A percentile compares a stretch with the other conserved stretches of the same genome.
Conservation (phyloP, 495 filamentous ascomycete genomes). For the Neurospora sp. region DNA sequence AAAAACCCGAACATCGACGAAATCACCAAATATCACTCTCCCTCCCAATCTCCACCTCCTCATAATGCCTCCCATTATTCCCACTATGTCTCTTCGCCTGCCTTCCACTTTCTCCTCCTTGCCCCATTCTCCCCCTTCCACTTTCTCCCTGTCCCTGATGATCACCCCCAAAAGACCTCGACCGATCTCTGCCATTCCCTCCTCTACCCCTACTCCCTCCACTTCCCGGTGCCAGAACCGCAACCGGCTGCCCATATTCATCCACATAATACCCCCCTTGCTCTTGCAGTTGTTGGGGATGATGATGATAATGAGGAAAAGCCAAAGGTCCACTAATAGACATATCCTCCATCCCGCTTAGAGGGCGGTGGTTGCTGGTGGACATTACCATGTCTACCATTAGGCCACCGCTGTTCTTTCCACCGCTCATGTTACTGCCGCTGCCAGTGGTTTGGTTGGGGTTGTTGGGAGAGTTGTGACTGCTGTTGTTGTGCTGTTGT, state of each 20-base stretch:
- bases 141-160: neutral
- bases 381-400: neutral
- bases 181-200: neutral
- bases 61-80: slow-evolving; percentile 8
- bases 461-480: neutral
- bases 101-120: neutral
- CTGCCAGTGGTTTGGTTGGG: neutral
- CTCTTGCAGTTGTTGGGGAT: neutral
- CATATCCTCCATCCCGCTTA: slow-evolving; percentile 9
- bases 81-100: neutral
- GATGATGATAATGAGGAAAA: slow-evolving; percentile 11
- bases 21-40: slow-evolving; percentile 20
- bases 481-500: neutral
- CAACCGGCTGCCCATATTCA: slow-evolving; percentile 3
- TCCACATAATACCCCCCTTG: neutral
- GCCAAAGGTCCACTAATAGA: slow-evolving; percentile 17
- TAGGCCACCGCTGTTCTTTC: neutral
- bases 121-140: neutral
- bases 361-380: slow-evolving; percentile 1
- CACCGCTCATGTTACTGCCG: neutral
- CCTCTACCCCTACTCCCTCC: neutral
- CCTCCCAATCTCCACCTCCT: slow-evolving; percentile 18
- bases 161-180: neutral
- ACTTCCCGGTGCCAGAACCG: neutral
- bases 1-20: too few species aligned